phyloP scores from a whole-genome alignment of 1,139 yeast genomes.

The Williopsis jadinii region DNA sequence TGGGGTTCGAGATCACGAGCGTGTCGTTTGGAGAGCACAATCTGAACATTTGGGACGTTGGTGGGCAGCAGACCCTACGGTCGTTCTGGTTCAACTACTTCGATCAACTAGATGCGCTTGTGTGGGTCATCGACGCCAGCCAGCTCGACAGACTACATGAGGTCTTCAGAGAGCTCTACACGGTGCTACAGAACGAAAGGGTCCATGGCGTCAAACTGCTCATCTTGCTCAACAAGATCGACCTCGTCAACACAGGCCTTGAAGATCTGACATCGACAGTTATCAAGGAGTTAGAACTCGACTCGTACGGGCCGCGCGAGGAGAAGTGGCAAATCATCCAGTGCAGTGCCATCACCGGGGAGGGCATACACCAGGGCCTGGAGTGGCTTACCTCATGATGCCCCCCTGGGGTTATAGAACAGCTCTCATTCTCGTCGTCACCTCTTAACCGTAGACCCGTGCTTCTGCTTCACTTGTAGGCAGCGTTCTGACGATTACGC shows the following conservation, averaged over 20 bases:
- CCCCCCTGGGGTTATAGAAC: not conserved
- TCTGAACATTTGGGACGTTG: slow-evolving; percentile 90
- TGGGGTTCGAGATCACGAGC: slow-evolving; percentile 59
- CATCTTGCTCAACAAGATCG: slow-evolving; percentile 53
- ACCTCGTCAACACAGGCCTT: slow-evolving; percentile 29
- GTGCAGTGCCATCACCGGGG: slow-evolving; percentile 10
- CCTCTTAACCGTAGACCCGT: not conserved
- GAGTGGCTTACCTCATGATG: slow-evolving; percentile 4
- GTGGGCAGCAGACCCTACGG: slow-evolving; percentile 82
- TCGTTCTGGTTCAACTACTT: slow-evolving; percentile 79
- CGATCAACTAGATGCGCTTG: slow-evolving; percentile 71
- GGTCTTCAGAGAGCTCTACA: slow-evolving; percentile 56
- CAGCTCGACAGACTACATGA: slow-evolving; percentile 54
- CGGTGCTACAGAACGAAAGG: slow-evolving; percentile 57
- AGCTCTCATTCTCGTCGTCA: not conserved
- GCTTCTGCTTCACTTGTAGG: too few species aligned
- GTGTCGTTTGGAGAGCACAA: slow-evolving; percentile 35
- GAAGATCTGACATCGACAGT: slow-evolving; percentile 19
- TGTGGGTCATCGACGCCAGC: slow-evolving; percentile 90
- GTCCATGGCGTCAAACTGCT: slow-evolving; percentile 58
- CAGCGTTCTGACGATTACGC: too few species aligned
- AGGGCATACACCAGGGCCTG: slow-evolving; percentile 5
- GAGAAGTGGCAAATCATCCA: slow-evolving; percentile 11
- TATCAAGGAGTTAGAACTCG: slow-evolving; percentile 13
- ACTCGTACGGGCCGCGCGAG: slow-evolving; percentile 9